Percentiles rank a stretch among this genome's conserved stretches.
Evolutionary conservation across 1,139 yeast genomes (phyloP).

Genomic region (Hansenula anomala): DNA sequence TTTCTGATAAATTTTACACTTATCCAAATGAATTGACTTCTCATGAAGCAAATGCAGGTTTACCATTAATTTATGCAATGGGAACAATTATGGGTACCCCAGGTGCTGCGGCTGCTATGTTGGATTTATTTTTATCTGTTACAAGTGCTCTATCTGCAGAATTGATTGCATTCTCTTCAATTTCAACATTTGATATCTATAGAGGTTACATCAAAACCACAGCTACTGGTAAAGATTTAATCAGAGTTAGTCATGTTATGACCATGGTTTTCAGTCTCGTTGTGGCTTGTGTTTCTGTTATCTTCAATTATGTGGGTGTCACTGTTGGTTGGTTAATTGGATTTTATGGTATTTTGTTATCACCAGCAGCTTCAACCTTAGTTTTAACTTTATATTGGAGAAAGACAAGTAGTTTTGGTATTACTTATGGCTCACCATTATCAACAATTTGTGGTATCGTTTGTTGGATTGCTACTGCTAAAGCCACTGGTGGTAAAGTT

Average conservation of each 20-base stretch:
- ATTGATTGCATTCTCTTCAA: slow-evolving; percentile 34
- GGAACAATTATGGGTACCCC: slow-evolving; percentile 30
- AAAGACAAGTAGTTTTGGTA: slow-evolving; percentile 39
- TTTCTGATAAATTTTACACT: slow-evolving; percentile 30
- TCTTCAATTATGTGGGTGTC: slow-evolving; percentile 30
- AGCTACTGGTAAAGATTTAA: slow-evolving; percentile 32
- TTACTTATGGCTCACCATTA: slow-evolving; percentile 40
- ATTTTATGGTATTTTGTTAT: slow-evolving; percentile 32
- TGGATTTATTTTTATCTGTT: slow-evolving; percentile 36
- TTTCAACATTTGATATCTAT: slow-evolving; percentile 34
- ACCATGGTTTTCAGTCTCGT: slow-evolving; percentile 28
- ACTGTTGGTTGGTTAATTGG: slow-evolving; percentile 30
- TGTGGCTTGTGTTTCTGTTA: slow-evolving; percentile 30
- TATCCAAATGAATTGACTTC: slow-evolving; percentile 24
- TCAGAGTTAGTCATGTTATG: slow-evolving; percentile 28
- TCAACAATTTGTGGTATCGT: slow-evolving; percentile 41
- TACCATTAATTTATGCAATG: slow-evolving; percentile 27
- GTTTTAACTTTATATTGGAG: slow-evolving; percentile 39
- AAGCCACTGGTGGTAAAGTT: slow-evolving; percentile 27
- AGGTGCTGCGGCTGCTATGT: slow-evolving; percentile 33
- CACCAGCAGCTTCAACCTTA: slow-evolving; percentile 35
- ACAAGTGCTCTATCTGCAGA: slow-evolving; percentile 38
- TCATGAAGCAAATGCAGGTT: slow-evolving; percentile 22
- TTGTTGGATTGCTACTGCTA: slow-evolving; percentile 44
- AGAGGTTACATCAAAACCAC: slow-evolving; percentile 31